Evolutionary conservation across 371 early-diverging fungal species (phyloP).

Genomic region (Mortierella sp.): DNA sequence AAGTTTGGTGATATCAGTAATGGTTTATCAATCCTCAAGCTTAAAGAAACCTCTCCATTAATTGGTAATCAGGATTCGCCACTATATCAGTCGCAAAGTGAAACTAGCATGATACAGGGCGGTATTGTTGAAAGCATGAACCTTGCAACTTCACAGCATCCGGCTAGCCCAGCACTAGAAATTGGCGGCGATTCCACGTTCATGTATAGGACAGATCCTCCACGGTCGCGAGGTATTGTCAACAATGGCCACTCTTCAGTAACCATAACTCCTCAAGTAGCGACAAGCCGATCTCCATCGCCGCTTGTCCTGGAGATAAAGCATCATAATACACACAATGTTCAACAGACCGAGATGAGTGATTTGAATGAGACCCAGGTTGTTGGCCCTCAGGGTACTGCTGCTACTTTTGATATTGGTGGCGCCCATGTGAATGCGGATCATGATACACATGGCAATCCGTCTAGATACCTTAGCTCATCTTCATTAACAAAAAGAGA

Average conservation of each 20-base stretch:
- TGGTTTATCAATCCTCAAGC: not conserved
- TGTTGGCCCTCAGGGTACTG: not conserved
- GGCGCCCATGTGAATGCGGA: no score
- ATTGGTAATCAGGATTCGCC: not conserved
- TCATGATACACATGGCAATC: no score
- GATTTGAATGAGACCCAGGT: not conserved
- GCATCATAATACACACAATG: not conserved
- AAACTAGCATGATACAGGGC: not conserved
- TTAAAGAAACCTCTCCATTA: not conserved
- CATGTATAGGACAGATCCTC: not conserved
- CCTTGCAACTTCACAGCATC: not conserved
- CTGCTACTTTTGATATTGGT: not conserved
- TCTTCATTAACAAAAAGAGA: not conserved
- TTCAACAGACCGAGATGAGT: not conserved
- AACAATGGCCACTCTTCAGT: not conserved
- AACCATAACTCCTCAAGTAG: not conserved
- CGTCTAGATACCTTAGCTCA: no score
- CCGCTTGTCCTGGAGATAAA: slow-evolving; percentile 6
- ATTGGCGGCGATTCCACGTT: not conserved
- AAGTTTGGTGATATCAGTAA: not conserved
- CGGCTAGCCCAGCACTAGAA: not conserved
- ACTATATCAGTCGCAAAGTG: not conserved
- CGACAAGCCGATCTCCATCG: slow-evolving; percentile 11
- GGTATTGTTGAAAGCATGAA: no score
- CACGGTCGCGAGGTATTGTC: not conserved